These are phyloP conservation scores for Colletotrichum sp. DNA, from an alignment of 2,329 filamentous ascomycete species.

Conservation along the genomic window DNA sequence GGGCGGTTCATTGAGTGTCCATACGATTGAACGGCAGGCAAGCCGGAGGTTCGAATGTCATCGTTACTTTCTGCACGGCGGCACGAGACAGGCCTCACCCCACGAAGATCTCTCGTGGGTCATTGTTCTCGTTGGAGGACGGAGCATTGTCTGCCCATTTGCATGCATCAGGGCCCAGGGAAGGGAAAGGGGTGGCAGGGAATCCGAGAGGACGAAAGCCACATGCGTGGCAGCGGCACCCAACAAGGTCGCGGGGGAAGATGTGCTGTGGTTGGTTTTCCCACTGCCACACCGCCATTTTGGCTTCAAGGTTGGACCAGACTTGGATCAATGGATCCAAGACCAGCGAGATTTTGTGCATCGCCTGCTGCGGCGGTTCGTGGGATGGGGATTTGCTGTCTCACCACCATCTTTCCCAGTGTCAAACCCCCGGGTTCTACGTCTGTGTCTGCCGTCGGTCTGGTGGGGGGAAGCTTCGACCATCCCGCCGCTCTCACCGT, in stretches of 20 bases:
- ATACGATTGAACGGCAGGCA: neutral
- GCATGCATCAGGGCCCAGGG: neutral
- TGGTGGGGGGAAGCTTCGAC: neutral
- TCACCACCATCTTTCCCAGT: neutral
- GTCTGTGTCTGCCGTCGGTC: neutral
- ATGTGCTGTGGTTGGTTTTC: neutral
- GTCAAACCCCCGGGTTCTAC: neutral
- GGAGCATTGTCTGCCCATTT: neutral
- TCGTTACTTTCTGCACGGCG: neutral
- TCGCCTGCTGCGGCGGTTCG: constrained; percentile 10
- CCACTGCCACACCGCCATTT: constrained; percentile 20
- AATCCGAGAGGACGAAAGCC: neutral
- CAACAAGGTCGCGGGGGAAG: neutral
- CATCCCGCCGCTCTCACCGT: neutral
- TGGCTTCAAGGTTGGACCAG: constrained; percentile 13
- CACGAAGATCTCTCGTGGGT: constrained; percentile 10
- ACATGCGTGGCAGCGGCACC: neutral
- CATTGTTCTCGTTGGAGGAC: neutral
- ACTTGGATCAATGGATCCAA: constrained; percentile 1
- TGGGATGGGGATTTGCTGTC: neutral
- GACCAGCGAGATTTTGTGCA: neutral
- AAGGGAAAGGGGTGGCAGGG: neutral
- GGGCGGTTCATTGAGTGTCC: neutral
- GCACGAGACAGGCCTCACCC: constrained; percentile 2
- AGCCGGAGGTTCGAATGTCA: neutral